phyloP scores from a whole-genome alignment of 176 grass and related monocot genomes.

The Tuctoria greenei region DNA sequence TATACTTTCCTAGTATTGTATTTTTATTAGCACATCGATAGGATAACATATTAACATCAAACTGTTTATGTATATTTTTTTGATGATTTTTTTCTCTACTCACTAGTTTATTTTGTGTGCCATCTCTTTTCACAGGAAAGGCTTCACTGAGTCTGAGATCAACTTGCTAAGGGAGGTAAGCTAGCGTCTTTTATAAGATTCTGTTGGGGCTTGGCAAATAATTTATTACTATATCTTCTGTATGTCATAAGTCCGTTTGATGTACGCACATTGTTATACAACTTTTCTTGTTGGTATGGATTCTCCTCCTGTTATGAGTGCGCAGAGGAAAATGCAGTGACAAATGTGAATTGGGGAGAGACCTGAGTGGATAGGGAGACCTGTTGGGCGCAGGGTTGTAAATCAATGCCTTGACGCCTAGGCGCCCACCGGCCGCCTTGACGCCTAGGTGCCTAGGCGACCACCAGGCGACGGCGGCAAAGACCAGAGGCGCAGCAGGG shows the following conservation, averaged over 20 bases:
- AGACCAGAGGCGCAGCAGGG: no score
- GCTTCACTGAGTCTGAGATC: constrained; percentile 84
- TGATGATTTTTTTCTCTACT: constrained; percentile 12
- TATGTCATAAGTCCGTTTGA: neutral
- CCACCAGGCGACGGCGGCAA: no score
- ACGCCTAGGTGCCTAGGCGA: no score
- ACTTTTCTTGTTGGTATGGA: no score
- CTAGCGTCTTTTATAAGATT: constrained; percentile 12
- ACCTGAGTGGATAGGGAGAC: no score
- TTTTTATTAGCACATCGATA: neutral
- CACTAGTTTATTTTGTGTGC: constrained; percentile 34
- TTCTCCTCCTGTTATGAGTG: no score
- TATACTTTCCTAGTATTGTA: neutral
- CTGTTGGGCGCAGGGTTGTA: no score
- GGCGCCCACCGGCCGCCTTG: no score
- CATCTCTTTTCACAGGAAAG: constrained; percentile 63
- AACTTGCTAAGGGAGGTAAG: constrained; percentile 80
- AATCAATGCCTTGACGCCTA: no score
- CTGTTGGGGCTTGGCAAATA: neutral
- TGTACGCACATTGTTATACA: constrained; percentile 6
- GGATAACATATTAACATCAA: constrained; percentile 3
- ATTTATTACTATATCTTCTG: neutral
- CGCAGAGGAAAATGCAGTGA: no score
- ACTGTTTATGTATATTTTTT: neutral
- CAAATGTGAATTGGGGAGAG: no score